These are phyloP conservation scores for Boletus sp. DNA, from an alignment of 1,284 basidiomycete species.

Conservation along the genomic window DNA sequence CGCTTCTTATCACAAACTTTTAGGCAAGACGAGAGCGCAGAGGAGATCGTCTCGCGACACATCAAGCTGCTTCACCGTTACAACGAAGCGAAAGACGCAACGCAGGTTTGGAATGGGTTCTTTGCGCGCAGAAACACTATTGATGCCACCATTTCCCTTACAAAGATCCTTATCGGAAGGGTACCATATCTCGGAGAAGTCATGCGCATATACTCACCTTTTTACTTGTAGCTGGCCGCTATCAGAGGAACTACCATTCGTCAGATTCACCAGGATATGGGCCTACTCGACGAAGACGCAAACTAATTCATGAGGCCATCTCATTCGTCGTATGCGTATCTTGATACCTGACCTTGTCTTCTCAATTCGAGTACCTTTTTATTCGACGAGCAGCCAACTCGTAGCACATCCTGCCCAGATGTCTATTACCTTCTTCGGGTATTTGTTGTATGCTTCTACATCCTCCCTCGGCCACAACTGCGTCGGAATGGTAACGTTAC, in stretches of 20 bases:
- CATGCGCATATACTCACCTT: slow-evolving; percentile 17
- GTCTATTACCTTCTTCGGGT: slow-evolving; percentile 32
- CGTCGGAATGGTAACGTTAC: slow-evolving; percentile 53
- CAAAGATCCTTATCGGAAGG: slow-evolving; percentile 42
- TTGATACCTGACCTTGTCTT: neutral
- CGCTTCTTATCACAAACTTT: neutral
- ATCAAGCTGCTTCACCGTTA: slow-evolving; percentile 75
- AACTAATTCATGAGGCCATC: slow-evolving; percentile 21
- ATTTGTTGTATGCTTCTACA: slow-evolving; percentile 11
- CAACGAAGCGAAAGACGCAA: slow-evolving; percentile 81
- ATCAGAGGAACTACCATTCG: slow-evolving; percentile 66
- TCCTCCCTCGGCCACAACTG: slow-evolving; percentile 54
- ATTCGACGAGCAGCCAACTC: slow-evolving; percentile 62
- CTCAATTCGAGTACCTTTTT: slow-evolving; percentile 13
- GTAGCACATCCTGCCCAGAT: slow-evolving; percentile 78
- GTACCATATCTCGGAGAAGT: slow-evolving; percentile 36
- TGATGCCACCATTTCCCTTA: slow-evolving; percentile 2
- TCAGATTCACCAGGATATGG: slow-evolving; percentile 71
- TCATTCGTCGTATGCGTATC: neutral
- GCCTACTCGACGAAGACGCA: slow-evolving; percentile 50
- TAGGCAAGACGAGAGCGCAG: slow-evolving; percentile 59
- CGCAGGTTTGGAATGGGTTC: slow-evolving; percentile 53
- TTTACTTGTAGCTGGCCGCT: slow-evolving; percentile 57
- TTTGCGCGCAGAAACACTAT: neutral
- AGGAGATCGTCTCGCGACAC: slow-evolving; percentile 67